Evolutionary conservation across 2,329 filamentous ascomycete species (phyloP), one percentile per base, ranked within the genome.

Genomic region (Blumeria graminis): DNA sequence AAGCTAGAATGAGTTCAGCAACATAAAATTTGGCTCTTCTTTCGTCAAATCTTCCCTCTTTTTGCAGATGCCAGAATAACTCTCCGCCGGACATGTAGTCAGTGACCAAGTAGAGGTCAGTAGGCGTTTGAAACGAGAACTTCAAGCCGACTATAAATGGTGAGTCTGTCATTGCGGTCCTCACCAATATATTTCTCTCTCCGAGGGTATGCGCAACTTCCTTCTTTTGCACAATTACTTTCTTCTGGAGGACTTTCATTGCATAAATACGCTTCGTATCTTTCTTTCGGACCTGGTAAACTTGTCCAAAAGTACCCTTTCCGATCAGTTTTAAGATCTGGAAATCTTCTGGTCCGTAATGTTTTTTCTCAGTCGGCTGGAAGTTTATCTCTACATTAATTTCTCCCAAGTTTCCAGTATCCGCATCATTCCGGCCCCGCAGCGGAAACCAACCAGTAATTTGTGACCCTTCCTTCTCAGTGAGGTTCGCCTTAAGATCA

Each of bases 41-140:
- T 72, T 96, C 92, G 62, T 92, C 84, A 69, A 98, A 98, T 34
- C 90, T 84, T 55, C 90, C 90, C 67, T 96, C 92, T 67, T 94
- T 94, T 67, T 98, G 92, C 58, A 98, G 71, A 72, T 98, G 92
- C 90, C 92, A 98, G 70, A 98, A 98, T 1, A 98, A 75, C 69
- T 98, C 92, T 57, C 92, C 92, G 41, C 92, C 92, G 14, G 92
- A 98, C 92, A 98, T 96, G 72, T 95, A 98, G 68, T 96, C 92
- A 5, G 92, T 96, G 13, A 98, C 92, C n/a, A 98, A 76, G 67
- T 96, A 96, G 1, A 98, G 77, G 68, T 98, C 92, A 3, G 89
- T 92, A 1, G 89, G 86, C 0, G 92, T 96, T 69, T 98, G 92
- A 73, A 98, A 98, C 0, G 92, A 96, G 67, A 96, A 98, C 66